Conservation (phyloP, 345 rosid genomes). For the Brassica carinata region DNA sequence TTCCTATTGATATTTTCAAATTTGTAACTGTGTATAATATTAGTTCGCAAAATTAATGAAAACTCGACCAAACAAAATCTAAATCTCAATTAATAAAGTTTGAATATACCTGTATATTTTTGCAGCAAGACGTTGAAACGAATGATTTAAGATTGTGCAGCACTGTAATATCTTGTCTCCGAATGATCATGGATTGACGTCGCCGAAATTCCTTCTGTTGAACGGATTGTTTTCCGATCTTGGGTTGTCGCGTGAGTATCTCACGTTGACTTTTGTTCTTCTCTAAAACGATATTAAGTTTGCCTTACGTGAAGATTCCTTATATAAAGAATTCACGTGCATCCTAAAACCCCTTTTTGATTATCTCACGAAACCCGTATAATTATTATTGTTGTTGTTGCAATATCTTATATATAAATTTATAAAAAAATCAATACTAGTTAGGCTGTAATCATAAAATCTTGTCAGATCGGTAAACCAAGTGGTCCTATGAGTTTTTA, state of each 20-base stretch:
- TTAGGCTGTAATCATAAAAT: not conserved
- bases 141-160: not conserved
- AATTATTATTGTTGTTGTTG: not conserved
- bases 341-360: not conserved
- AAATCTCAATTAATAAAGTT: not conserved
- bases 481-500: not conserved
- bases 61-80: not conserved
- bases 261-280: slow-evolving; percentile 5
- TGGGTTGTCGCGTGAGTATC: not conserved
- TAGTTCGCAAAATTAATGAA: not conserved
- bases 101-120: not conserved
- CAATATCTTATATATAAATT: no score
- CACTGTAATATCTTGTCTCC: not conserved
- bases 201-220: not conserved
- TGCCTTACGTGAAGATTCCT: slow-evolving; percentile 9
- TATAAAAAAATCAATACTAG: not conserved
- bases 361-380: not conserved
- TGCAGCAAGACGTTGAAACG: not conserved
- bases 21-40: not conserved
- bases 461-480: not conserved
- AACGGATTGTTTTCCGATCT: not conserved
- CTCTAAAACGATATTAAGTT: not conserved
- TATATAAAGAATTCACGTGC: not conserved
- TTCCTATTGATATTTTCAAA: not conserved
- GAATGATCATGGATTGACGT: not conserved